Evolutionary conservation across 2,329 filamentous ascomycete species (phyloP), one percentile per base, ranked within the genome.

Genomic region (Monilinia polystroma): DNA sequence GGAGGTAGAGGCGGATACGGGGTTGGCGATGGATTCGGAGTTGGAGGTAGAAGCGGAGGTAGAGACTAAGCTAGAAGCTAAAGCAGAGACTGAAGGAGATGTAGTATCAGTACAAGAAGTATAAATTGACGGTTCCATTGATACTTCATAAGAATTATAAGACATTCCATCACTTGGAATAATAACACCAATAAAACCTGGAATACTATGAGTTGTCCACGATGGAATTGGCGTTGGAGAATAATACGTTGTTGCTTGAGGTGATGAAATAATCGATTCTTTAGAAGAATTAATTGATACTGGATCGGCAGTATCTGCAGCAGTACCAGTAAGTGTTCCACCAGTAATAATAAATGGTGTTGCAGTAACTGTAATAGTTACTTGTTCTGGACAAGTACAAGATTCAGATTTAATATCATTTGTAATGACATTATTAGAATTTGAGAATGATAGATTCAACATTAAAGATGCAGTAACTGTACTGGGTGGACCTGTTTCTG

Each of bases 391-490:
- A 26, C 60, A 63, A 41, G 16, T 63, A 20, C 60, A 63, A 41
- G 23, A 49, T 55, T 26, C 57, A 14, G 38, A 57, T 23, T 5
- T 16, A 41, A 16, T n/a, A 18, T 18, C 20, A 55, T 55, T 32
- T 3, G 23, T 29, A 29, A 35, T 14, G 7, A 26, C 49, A 20
- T 54, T 54, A 3, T 14, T 29, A n/a, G 53, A 51, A 3, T 18
- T 45, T 5, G 18, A 12, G 23, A 38, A 59, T 38, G 53, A 18
- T n/a, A 54, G 63, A 10, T 65, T 65, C 23, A 65, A 38, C 12
- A 58, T 57, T 6, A 65, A 7, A 41, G 63, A 65, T n/a, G 43
- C 53, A 38, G 63, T 65, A 18, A 49, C 18, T n/a, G 63, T 65
- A 29, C 53, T 38, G 26, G 41, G 29, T 38, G 63, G 53, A 11